A percentile compares a stretch with the other conserved stretches of the same genome.
Evolutionary conservation across 1,284 basidiomycete species (phyloP).

Genomic region (Chondrostereum purpureum): DNA sequence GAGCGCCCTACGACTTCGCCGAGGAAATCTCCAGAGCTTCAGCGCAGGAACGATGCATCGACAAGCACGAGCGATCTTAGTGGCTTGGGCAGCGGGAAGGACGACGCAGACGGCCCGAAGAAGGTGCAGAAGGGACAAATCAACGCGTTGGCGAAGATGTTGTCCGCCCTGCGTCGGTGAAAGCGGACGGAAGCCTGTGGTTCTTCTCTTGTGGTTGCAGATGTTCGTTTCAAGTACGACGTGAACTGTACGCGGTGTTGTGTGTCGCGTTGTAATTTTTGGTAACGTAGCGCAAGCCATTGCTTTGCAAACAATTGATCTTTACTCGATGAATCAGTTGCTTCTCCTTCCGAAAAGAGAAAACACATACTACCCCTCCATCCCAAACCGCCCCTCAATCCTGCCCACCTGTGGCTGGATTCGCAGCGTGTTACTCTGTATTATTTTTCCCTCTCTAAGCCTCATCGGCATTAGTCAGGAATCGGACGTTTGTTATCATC

Average conservation of each 20-base stretch:
- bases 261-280: slow-evolving; percentile 34
- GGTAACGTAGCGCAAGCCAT: slow-evolving; percentile 42
- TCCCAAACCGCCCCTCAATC: no score
- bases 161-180: slow-evolving; percentile 68
- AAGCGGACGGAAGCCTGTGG: slow-evolving; percentile 11
- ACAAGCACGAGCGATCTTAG: slow-evolving; percentile 65
- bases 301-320: slow-evolving; percentile 11
- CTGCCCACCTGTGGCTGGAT: no score
- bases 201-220: not conserved
- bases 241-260: slow-evolving; percentile 16
- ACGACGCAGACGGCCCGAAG: slow-evolving; percentile 42
- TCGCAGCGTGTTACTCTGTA: no score
- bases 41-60: slow-evolving; percentile 44
- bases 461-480: not conserved
- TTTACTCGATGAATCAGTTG: slow-evolving; percentile 5
- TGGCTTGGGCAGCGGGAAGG: slow-evolving; percentile 32
- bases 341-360: slow-evolving; percentile 9
- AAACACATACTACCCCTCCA: no score
- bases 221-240: slow-evolving; percentile 3
- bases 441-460: no score
- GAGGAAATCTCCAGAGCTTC: slow-evolving; percentile 33
- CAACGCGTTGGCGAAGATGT: slow-evolving; percentile 77
- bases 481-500: not conserved
- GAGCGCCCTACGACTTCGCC: slow-evolving; percentile 46
- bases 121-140: slow-evolving; percentile 83